Conservation (phyloP, 768 basidiomycete species). For the Tulasnella sp. region DNA sequence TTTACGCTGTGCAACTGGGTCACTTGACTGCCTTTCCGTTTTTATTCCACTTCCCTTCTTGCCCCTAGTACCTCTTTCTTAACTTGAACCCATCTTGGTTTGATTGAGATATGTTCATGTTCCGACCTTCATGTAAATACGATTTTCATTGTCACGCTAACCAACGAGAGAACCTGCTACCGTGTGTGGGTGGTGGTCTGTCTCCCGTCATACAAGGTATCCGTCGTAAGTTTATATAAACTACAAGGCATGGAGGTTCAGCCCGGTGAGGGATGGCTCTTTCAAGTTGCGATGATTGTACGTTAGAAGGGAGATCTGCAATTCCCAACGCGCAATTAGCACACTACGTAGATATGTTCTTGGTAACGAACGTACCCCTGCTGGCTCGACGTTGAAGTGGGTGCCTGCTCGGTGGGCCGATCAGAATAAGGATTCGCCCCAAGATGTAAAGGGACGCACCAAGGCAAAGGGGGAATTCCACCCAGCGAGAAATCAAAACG, state of each 20-base stretch:
- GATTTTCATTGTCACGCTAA: background rate
- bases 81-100: conserved; percentile 2
- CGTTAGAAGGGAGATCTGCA: conserved; percentile 72
- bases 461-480: conserved; percentile 62
- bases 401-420: background rate
- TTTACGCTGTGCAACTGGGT: conserved; percentile 12
- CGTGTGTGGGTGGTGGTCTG: background rate
- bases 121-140: background rate
- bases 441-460: conserved; percentile 47
- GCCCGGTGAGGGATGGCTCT: conserved; percentile 75
- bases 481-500: conserved; percentile 81
- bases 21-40: conserved; percentile 21
- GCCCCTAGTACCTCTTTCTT: background rate
- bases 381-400: background rate
- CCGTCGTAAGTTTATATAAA: background rate
- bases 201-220: background rate
- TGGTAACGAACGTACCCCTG: background rate
- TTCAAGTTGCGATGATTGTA: conserved; percentile 81
- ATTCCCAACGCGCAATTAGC: conserved; percentile 32
- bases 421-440: background rate
- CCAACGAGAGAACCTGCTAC: background rate
- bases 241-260: conserved; percentile 64
- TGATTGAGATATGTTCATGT: conserved; percentile 2
- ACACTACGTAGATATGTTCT: conserved; percentile 11
- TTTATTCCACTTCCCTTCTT: conserved; percentile 30